Percentiles rank a stretch among this genome's conserved stretches.
Evolutionary conservation across 2,329 filamentous ascomycete genomes (phyloP).

Genomic region (Penicillium sp.): DNA sequence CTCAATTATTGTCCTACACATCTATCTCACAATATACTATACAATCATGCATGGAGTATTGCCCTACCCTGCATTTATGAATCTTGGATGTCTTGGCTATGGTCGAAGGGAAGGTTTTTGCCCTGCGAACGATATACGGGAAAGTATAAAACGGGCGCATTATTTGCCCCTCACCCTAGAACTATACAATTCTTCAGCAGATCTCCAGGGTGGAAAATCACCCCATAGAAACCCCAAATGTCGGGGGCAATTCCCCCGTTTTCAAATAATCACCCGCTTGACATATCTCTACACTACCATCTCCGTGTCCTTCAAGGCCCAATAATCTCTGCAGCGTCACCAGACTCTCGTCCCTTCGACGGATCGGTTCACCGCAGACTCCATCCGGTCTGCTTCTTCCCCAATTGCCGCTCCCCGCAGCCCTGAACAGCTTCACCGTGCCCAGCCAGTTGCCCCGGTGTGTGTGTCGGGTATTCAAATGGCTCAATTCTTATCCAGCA

Average conservation of each 20-base stretch:
- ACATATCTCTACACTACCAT: not conserved
- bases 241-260: not conserved
- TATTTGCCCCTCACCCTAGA: not conserved
- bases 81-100: not conserved
- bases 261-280: not conserved
- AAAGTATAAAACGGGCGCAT: not conserved
- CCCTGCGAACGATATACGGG: not conserved
- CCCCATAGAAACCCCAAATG: not conserved
- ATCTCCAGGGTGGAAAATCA: not conserved
- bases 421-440: slow-evolving; percentile 37
- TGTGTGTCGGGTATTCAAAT: slow-evolving; percentile 25
- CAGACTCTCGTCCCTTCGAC: slow-evolving; percentile 5
- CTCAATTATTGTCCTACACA: not conserved
- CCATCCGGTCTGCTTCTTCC: slow-evolving; percentile 31
- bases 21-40: not conserved
- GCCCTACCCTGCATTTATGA: no score
- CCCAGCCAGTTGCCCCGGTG: slow-evolving; percentile 27
- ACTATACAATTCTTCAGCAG: not conserved
- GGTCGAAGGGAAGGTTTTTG: not conserved
- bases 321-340: slow-evolving; percentile 1
- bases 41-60: not conserved
- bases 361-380: slow-evolving; percentile 41
- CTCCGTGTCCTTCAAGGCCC: not conserved
- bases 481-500: slow-evolving; percentile 22
- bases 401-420: slow-evolving; percentile 28